Evolutionary conservation across 257 asterid genomes (phyloP).

Genomic region (Handroanthus guayacan): DNA sequence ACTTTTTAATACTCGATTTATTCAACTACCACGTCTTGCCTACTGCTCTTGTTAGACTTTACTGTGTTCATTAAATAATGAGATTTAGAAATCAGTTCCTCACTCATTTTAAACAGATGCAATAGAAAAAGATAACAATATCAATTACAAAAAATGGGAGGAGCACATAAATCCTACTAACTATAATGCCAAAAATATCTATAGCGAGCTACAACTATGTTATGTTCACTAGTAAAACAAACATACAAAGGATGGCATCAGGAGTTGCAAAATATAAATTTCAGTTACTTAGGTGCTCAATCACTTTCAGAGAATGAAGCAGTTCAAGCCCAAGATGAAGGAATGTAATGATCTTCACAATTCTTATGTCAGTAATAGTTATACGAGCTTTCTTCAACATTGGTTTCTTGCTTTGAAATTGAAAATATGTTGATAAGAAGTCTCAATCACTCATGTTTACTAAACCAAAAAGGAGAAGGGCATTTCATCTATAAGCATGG

Average conservation of each 20-base stretch:
- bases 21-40: background rate
- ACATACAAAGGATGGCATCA: background rate
- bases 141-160: background rate
- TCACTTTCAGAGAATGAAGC: background rate
- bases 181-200: background rate
- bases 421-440: background rate
- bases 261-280: background rate
- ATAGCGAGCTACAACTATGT: background rate
- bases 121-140: background rate
- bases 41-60: background rate
- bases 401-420: conserved; percentile 3
- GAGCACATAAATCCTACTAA: conserved; percentile 4
- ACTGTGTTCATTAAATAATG: background rate
- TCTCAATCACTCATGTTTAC: background rate
- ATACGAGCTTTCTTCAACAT: background rate
- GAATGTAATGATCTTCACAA: background rate
- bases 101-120: background rate
- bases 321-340: background rate
- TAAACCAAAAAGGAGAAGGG: background rate
- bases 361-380: background rate
- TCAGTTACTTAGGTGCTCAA: background rate
- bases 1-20: background rate
- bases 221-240: background rate
- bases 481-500: conserved; percentile 27
- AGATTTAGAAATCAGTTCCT: background rate